Percentiles rank a stretch among this genome's conserved stretches.
phyloP scores from a whole-genome alignment of 306 rosid genomes.

The Malus sylvestris region DNA sequence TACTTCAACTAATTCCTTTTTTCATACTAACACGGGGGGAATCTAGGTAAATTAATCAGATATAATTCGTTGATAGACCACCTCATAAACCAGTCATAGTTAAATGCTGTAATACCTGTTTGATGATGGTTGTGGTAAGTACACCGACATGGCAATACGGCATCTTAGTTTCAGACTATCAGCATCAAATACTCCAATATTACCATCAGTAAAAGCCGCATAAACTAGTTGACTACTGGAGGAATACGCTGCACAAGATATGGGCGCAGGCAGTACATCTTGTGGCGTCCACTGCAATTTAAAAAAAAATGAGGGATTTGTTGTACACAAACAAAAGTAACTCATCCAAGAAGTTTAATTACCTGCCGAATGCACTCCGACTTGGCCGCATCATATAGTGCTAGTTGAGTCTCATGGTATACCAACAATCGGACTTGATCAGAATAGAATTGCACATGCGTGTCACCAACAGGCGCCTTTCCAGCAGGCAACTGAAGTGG shows the following conservation, averaged over 20 bases:
- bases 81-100: not conserved
- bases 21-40: not conserved
- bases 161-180: slow-evolving; percentile 62
- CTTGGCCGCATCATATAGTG: slow-evolving; percentile 52
- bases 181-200: slow-evolving; percentile 62
- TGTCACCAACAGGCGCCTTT: slow-evolving; percentile 53
- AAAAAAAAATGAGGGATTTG: not conserved
- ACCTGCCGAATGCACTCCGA: slow-evolving; percentile 49
- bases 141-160: slow-evolving; percentile 49
- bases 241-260: slow-evolving; percentile 55
- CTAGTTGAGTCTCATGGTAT: slow-evolving; percentile 48
- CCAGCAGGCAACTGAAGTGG: slow-evolving; percentile 40
- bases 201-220: slow-evolving; percentile 52
- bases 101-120: not conserved
- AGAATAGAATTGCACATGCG: slow-evolving; percentile 52
- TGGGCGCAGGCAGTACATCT: slow-evolving; percentile 46
- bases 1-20: not conserved
- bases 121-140: slow-evolving; percentile 44
- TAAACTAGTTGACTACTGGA: slow-evolving; percentile 51
- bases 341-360: slow-evolving; percentile 5
- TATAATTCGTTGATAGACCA: not conserved
- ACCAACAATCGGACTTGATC: slow-evolving; percentile 50
- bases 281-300: slow-evolving; percentile 63
- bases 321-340: not conserved
- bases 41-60: not conserved